Percentiles rank a stretch among this genome's conserved stretches.
Evolutionary conservation across 371 early-diverging fungal species (phyloP).

Genomic region (Mortierella sp.): DNA sequence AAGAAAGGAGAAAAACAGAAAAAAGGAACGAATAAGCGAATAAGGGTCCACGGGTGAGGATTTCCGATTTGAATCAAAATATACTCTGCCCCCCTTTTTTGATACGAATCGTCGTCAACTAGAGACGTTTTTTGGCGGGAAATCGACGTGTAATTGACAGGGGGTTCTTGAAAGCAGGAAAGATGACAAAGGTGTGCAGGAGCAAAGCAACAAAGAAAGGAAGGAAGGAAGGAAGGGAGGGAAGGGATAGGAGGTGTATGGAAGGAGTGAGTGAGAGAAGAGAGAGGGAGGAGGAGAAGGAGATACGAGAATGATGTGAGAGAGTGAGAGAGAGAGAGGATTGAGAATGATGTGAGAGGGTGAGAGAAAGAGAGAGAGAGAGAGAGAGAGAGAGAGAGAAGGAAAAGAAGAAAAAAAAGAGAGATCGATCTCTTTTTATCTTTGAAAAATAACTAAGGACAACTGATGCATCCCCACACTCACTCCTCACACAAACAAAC

Average conservation of each 20-base stretch:
- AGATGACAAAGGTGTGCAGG: neutral
- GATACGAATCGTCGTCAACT: neutral
- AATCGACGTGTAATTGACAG: neutral
- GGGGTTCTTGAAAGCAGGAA: neutral
- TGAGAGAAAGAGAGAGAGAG: neutral
- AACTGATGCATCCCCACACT: neutral
- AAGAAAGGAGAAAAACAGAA: neutral
- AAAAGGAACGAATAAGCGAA: neutral
- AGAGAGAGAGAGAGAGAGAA: neutral
- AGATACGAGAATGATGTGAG: neutral
- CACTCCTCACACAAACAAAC: neutral
- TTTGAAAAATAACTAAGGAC: neutral
- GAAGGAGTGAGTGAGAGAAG: neutral
- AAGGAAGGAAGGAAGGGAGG: neutral
- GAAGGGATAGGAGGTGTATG: neutral
- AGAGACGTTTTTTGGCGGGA: neutral
- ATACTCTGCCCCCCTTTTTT: neutral
- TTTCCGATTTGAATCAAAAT: neutral
- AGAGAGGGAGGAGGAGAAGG: neutral
- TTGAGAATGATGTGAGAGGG: neutral
- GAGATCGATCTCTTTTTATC: conserved; percentile 3
- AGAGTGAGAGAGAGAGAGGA: neutral
- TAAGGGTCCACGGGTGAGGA: neutral
- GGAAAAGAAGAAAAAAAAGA: neutral
- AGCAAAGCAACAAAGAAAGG: neutral